Evolutionary conservation across 495 filamentous ascomycete genomes (phyloP), one percentile per base, ranked within the genome.

Genomic region (Penicillium taxi): DNA sequence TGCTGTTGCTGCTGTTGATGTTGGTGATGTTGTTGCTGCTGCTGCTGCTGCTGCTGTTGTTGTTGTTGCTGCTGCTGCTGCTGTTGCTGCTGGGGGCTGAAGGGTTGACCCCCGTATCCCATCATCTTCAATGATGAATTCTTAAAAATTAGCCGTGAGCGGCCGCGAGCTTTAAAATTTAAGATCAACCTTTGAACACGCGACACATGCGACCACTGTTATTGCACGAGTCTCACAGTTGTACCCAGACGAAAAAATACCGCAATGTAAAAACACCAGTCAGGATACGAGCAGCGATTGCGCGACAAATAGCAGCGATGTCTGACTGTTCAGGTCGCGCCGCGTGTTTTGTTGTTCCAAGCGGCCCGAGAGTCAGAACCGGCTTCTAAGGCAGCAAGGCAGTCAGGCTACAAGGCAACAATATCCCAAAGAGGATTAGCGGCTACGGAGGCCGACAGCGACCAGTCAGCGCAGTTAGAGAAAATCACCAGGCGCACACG

Each of bases 61-160:
- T 43, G 26, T 5, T 28, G 29, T n/a, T 6, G 22, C 11, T 6
- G 22, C 20, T 47, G 45, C 11, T 24, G 29, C 15, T 52, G 52
- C 39, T 56, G 53, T 19, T 44, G 32, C 32, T 50, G 50, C 20
- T 55, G 53, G 32, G 48, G 52, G 31, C 59, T 55, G 23, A 59
- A 61, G 9, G 51, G 44, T 36, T 58, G 56, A 37, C 58, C 55
- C 32, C 55, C 55, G 47, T 62, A 66, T 32, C 50, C 45, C 49
- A 56, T 56, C 50, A 56, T 54, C 24, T 51, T 53, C 27, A 35
- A 35, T 35, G 30, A 49, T 25, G 41, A 47, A 38, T 26, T 15
- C 19, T 38, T 36, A 30, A 27, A 32, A 37, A 35, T 33, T 44
- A 29, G 44, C 41, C 39, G 42, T 50, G 34, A 50, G 49, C 45